phyloP scores from a whole-genome alignment of 495 filamentous ascomycete genomes.

The Podospora comata region DNA sequence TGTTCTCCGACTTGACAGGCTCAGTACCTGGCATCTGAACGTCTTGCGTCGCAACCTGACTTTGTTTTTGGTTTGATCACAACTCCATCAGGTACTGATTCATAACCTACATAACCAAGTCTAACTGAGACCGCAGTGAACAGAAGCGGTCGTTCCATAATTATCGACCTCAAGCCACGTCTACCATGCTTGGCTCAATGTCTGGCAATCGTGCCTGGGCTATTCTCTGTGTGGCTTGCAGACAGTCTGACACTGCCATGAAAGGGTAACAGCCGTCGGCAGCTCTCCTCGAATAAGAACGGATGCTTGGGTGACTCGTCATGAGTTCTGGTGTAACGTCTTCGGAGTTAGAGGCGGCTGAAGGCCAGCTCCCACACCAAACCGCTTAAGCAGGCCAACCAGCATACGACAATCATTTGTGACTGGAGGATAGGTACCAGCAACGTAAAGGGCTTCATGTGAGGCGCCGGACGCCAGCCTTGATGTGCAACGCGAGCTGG shows the following conservation, averaged over 20 bases:
- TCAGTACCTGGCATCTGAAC: background rate
- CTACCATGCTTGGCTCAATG: background rate
- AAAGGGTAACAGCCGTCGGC: background rate
- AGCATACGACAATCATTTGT: background rate
- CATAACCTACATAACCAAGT: background rate
- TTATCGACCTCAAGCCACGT: background rate
- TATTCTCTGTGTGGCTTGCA: background rate
- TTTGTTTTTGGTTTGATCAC: background rate
- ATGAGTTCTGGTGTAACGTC: background rate
- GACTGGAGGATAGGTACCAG: background rate
- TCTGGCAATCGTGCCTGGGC: background rate
- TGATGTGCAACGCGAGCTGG: background rate
- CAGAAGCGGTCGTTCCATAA: background rate
- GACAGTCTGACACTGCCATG: background rate
- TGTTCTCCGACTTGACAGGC: too few relatives aligned
- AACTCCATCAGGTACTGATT: background rate
- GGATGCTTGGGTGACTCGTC: background rate
- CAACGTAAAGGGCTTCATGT: background rate
- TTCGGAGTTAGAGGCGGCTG: background rate
- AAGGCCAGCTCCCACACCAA: background rate
- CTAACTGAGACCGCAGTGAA: background rate
- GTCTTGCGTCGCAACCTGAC: background rate
- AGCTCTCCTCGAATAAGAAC: background rate
- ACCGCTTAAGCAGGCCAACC: background rate
- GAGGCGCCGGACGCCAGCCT: background rate